Evolutionary conservation across 225 moss, liverwort and hornwort species (phyloP).

Genomic region (Bryum argenteum): DNA sequence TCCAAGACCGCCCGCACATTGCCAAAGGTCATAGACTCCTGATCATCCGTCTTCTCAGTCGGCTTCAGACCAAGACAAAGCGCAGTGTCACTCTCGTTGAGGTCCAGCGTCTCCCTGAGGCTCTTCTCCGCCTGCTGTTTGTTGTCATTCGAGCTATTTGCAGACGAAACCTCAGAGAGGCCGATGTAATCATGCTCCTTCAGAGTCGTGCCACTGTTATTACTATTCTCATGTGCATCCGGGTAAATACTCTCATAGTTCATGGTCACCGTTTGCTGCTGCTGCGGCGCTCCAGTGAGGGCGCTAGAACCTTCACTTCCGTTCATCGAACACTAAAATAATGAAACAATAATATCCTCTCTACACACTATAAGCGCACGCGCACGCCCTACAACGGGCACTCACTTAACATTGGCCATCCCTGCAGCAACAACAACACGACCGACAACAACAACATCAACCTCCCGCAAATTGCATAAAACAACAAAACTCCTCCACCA

Average conservation of each 20-base stretch:
- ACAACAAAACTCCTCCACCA: not conserved
- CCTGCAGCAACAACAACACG: constrained; percentile 22
- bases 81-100: constrained; percentile 77
- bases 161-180: constrained; percentile 70
- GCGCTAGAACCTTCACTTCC: constrained; percentile 34
- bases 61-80: constrained; percentile 64
- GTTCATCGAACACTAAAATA: constrained; percentile 38
- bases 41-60: constrained; percentile 32
- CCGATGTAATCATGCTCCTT: constrained; percentile 90
- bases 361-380: not conserved
- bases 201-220: constrained; percentile 66
- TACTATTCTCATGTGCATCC: constrained; percentile 49
- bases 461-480: too few relatives aligned
- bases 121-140: constrained; percentile 21
- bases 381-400: constrained; percentile 19
- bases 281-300: constrained; percentile 38
- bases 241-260: constrained; percentile 37
- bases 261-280: constrained; percentile 31
- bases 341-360: constrained; percentile 19
- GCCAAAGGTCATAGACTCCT: constrained; percentile 41
- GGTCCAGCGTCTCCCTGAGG: constrained; percentile 54
- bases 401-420: constrained; percentile 33
- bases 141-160: constrained; percentile 33
- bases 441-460: not conserved
- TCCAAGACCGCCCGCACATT: constrained; percentile 41